These are phyloP conservation scores for Penicillium paneum DNA, from an alignment of 2,329 filamentous ascomycete species.

Conservation along the genomic window DNA sequence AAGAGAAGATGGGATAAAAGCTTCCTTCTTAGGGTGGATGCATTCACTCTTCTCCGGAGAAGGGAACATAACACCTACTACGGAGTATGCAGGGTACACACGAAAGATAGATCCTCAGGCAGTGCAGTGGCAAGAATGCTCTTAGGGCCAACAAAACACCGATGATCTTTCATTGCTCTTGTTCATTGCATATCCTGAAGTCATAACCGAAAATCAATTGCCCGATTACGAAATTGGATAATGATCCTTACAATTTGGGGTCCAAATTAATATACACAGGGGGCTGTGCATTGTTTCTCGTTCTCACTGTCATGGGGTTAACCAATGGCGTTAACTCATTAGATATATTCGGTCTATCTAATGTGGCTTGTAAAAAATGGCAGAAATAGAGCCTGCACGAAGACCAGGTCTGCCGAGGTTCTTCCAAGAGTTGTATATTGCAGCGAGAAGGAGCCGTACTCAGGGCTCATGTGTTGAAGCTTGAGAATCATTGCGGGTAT, in stretches of 20 bases:
- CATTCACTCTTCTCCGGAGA: not conserved
- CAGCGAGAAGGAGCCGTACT: not conserved
- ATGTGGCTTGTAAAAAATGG: not conserved
- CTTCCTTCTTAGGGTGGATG: not conserved
- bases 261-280: not conserved
- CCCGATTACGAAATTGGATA: not conserved
- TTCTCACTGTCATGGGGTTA: not conserved
- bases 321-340: not conserved
- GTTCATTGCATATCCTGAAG: not conserved
- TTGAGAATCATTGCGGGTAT: too few species aligned
- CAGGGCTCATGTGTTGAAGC: not conserved
- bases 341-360: not conserved
- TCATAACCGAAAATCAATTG: not conserved
- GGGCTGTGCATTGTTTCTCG: not conserved
- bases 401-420: not conserved
- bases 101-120: not conserved
- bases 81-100: not conserved
- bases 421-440: not conserved
- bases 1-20: not conserved
- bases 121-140: not conserved
- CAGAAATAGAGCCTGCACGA: not conserved
- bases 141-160: not conserved
- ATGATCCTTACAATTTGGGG: constrained; percentile 1
- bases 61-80: not conserved
- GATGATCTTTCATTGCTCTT: not conserved